Percentiles rank a stretch among this genome's conserved stretches.
Conservation (phyloP, 2,329 filamentous ascomycete genomes). For the Elsinoe australis region DNA sequence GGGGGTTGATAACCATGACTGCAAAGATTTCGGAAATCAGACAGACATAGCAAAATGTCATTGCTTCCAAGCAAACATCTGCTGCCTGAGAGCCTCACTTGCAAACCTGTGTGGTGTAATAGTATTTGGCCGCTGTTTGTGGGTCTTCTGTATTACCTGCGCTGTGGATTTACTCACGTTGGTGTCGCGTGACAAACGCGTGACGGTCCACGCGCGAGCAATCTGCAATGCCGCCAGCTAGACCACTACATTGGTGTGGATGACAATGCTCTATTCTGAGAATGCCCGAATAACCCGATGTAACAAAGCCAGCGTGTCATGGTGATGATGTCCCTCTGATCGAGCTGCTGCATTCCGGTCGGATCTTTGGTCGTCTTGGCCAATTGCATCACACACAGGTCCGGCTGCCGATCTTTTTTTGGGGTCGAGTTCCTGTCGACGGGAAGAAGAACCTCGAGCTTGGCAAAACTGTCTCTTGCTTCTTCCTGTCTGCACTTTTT, state of each 20-base stretch:
- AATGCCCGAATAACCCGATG: background rate
- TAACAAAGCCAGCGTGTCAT: background rate
- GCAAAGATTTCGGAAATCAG: background rate
- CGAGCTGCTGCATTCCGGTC: background rate
- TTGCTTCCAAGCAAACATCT: too few species aligned
- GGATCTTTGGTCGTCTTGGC: background rate
- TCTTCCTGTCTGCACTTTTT: constrained; percentile 16
- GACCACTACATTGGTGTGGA: background rate
- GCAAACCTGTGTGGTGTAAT: too few species aligned
- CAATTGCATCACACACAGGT: constrained; percentile 16
- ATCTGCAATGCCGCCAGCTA: background rate
- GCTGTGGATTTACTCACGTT: too few species aligned
- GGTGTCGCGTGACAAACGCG: constrained; percentile 14
- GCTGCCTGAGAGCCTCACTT: too few species aligned
- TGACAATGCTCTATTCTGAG: too few species aligned
- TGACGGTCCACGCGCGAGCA: background rate
- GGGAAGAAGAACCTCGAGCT: constrained; percentile 16
- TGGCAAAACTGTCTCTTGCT: constrained; percentile 8
- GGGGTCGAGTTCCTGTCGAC: constrained; percentile 3
- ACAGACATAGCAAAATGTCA: too few species aligned
- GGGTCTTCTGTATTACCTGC: too few species aligned
- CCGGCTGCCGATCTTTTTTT: constrained; percentile 15
- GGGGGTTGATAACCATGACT: background rate
- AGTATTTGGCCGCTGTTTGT: too few species aligned
- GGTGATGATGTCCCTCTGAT: constrained; percentile 9